Evolutionary conservation across 177 flowering plant species (phyloP), one percentile per base, ranked within the genome.

Genomic region (Tripterygium wilfordii): DNA sequence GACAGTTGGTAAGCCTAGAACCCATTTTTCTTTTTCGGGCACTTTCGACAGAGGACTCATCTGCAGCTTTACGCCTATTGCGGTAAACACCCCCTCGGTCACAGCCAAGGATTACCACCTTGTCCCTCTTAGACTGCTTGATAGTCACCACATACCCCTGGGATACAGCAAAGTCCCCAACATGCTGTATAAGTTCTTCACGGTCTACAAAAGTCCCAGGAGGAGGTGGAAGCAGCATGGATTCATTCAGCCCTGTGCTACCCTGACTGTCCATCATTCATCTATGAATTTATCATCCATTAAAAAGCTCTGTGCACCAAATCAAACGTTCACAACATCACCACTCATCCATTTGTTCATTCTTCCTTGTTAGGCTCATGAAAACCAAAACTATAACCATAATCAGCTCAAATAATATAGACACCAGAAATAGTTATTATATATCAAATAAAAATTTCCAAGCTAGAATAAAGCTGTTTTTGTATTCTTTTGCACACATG

Each of bases 11-110:
- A 31, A 68, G 72, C 25, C 77, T 56, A 32, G 72, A 60, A 24
- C 67, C 51, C 10, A 63, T 53, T 25, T 60, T 67, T 30, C 63
- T 61, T 52, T 45, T 50, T 24, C 73, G 61, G 8, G 8, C 39
- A 2, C 31, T 45, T 33, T 65, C 74, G 23, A 41, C 42, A 32
- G 64, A 56, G 28, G 54, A 39, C 39, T 61, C 67, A 41, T 54
- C 68, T 17, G 24, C 33, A 55, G 18, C 12, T 48, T 64, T 69
- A 38, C 53, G 63, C 63, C 77, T 64, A 55, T 67, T 60, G 3
- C 77, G 51, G 46, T 71, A 71, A 41, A 58, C 63, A 36, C 68
- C 71, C 13, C 75, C 71, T 26, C 68, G 46, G 44, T 70, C 75
- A 60, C 75, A 70, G 13, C 75, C 65, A 36, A 70, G 53, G 17